phyloP scores from a whole-genome alignment of 2,329 filamentous ascomycete genomes.

The Cordyceps pruinosa region DNA sequence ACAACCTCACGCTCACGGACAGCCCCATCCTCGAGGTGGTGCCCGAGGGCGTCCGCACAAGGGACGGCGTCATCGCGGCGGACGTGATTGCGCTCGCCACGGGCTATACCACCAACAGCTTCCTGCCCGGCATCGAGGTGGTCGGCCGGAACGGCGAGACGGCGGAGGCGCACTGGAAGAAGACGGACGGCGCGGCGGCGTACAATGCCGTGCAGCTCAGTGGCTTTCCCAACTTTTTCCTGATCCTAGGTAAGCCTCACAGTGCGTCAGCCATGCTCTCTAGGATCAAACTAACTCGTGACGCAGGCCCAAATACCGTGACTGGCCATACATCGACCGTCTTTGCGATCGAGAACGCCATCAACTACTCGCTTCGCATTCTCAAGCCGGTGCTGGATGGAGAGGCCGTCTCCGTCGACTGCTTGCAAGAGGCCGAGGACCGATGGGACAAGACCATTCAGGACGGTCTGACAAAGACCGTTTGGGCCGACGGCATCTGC shows the following conservation, averaged over 20 bases:
- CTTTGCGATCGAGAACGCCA: slow-evolving; percentile 53
- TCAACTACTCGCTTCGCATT: slow-evolving; percentile 53
- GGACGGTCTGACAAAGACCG: slow-evolving; percentile 24
- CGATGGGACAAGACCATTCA: slow-evolving; percentile 28
- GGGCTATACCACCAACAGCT: slow-evolving; percentile 51
- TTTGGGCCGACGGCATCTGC: slow-evolving; percentile 28
- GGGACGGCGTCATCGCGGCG: slow-evolving; percentile 38
- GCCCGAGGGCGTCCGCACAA: slow-evolving; percentile 29
- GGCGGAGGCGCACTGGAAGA: slow-evolving; percentile 49
- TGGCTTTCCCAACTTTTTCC: slow-evolving; percentile 60
- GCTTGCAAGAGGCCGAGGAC: slow-evolving; percentile 29
- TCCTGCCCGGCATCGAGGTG: slow-evolving; percentile 47
- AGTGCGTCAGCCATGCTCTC: too few species aligned
- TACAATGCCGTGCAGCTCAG: slow-evolving; percentile 53
- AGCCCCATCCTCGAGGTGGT: slow-evolving; percentile 43
- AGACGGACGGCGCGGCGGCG: slow-evolving; percentile 52
- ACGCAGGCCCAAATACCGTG: slow-evolving; percentile 48
- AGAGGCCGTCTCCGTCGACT: slow-evolving; percentile 23
- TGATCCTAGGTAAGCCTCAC: slow-evolving; percentile 40
- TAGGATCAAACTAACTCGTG: not conserved
- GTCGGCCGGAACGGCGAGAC: slow-evolving; percentile 42
- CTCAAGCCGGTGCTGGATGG: slow-evolving; percentile 41
- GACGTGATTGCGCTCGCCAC: slow-evolving; percentile 57
- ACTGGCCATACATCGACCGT: slow-evolving; percentile 57
- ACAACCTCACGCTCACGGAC: slow-evolving; percentile 41